Percentiles rank a stretch among this genome's conserved stretches.
Evolutionary conservation across 768 basidiomycete genomes (phyloP).

Genomic region (Rubroboletus pulcherrimus): DNA sequence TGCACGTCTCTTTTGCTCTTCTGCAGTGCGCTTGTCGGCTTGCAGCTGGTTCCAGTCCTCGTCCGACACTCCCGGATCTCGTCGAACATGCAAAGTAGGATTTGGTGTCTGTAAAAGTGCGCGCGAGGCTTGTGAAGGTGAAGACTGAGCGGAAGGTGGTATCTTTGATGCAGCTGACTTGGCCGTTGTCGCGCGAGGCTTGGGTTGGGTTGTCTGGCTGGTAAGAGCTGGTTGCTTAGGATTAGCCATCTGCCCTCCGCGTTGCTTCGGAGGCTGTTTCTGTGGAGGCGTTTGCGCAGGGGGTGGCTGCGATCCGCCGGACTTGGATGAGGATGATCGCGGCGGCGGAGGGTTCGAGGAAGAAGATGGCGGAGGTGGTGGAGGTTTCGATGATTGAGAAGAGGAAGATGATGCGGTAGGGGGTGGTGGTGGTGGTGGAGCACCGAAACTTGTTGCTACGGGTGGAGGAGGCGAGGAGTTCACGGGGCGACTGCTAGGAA

Average conservation of each 20-base stretch:
- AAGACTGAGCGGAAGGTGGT: neutral
- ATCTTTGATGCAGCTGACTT: neutral
- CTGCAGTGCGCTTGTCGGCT: conserved; percentile 29
- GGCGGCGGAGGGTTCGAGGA: neutral
- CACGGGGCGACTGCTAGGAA: conserved; percentile 14
- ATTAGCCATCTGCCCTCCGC: neutral
- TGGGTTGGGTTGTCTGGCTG: neutral
- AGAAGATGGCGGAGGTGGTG: neutral
- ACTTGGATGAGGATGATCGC: neutral
- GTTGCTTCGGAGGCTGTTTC: conserved; percentile 1
- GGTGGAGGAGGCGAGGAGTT: conserved; percentile 12
- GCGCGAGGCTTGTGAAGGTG: neutral
- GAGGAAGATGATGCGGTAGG: conserved; percentile 17
- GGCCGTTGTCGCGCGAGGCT: neutral
- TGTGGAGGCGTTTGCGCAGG: conserved; percentile 15
- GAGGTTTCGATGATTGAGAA: conserved; percentile 7
- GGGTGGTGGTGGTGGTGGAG: conserved; percentile 23
- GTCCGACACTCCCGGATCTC: conserved; percentile 54
- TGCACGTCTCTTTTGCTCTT: conserved; percentile 15
- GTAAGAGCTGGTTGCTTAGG: neutral
- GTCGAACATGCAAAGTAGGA: conserved; percentile 9
- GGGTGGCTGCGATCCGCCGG: conserved; percentile 1
- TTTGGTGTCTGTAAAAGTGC: neutral
- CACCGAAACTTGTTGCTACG: conserved; percentile 18
- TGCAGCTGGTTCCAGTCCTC: conserved; percentile 49